Evolutionary conservation across 164 flowering plant species (phyloP).

Genomic region (Stephania yunnanensis): DNA sequence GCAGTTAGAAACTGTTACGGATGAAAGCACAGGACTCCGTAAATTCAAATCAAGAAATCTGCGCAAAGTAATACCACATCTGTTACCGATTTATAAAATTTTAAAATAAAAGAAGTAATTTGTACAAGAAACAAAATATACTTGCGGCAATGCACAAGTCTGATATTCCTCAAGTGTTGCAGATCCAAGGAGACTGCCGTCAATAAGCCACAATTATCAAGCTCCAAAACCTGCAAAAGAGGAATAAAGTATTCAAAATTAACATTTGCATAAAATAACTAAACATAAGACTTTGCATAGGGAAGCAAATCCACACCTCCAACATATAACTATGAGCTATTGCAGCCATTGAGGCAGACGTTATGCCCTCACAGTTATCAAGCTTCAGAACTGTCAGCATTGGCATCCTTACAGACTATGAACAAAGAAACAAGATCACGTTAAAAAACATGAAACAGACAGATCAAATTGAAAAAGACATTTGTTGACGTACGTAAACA

Average conservation of each 20-base stretch:
- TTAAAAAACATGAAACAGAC: background rate
- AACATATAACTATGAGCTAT: constrained; percentile 55
- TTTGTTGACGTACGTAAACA: no score
- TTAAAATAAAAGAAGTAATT: background rate
- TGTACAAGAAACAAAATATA: constrained; percentile 22
- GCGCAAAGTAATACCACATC: constrained; percentile 9
- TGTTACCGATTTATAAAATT: background rate
- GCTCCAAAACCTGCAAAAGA: constrained; percentile 69
- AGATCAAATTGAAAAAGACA: background rate
- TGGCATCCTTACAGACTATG: constrained; percentile 69
- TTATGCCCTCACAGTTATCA: constrained; percentile 84
- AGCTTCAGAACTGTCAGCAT: constrained; percentile 87
- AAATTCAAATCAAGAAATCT: constrained; percentile 77
- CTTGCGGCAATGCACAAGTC: constrained; percentile 92
- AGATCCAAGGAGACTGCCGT: constrained; percentile 78
- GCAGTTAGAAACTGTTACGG: constrained; percentile 80
- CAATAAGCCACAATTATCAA: constrained; percentile 74
- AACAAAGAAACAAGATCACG: constrained; percentile 4
- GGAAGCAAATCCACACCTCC: constrained; percentile 52
- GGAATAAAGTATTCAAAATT: background rate
- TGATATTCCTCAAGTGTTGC: constrained; percentile 56
- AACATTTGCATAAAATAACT: background rate
- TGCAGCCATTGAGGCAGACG: constrained; percentile 89
- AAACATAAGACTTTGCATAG: background rate
- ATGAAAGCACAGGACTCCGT: constrained; percentile 51